Base-by-base conservation (phyloP, 1,139 yeast species). In the Pichia sp. region DNA sequence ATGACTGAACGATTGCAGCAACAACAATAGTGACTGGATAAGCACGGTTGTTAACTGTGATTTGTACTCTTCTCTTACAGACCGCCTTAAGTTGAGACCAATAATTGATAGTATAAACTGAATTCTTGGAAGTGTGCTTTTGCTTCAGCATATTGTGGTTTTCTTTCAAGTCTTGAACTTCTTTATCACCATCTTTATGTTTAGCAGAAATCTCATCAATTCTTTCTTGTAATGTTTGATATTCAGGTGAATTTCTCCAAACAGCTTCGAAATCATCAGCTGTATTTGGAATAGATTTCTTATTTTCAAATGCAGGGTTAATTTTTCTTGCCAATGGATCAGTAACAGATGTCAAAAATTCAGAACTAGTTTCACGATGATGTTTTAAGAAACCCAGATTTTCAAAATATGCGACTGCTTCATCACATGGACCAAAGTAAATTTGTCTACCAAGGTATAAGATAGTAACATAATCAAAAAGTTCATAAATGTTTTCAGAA, bases 361-460 rank as follows among this genome's bases (percentile, higher is more conserved):
- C 96, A 15, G 93, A 87, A 49, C 93, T 83, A 10, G 94, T 84
- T 69, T 85, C 90, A 65, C 96, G 81, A 34, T 75, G 72, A 32
- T 87, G 85, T 60, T 89, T 85, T 14, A 71, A 68, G 63, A 73
- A 85, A 28, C 93, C 93, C 86, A 85, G 80, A 36, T 72, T 72
- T 47, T 68, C 59, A 63, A 85, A 85, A 65, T 72, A 85, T 37
- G 70, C 68, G 58, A 78, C 82, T 5, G 93, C 95, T 30, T 69
- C 63, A n/a, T 66, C 63, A 15, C 80, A 73, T 37, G 77, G 75
- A 51, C 96, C 96, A 60, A 73, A 86, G 67, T 64, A 88, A 48
- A 88, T 82, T 66, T 87, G 94, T 58, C 83, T 76, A 45, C 96
- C 96, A 53, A 80, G 83, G 61, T 86, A 85, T 34, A 88, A 68